Evolutionary conservation across 306 rosid genomes (phyloP).

Genomic region (Pterocarpus macrocarpus): DNA sequence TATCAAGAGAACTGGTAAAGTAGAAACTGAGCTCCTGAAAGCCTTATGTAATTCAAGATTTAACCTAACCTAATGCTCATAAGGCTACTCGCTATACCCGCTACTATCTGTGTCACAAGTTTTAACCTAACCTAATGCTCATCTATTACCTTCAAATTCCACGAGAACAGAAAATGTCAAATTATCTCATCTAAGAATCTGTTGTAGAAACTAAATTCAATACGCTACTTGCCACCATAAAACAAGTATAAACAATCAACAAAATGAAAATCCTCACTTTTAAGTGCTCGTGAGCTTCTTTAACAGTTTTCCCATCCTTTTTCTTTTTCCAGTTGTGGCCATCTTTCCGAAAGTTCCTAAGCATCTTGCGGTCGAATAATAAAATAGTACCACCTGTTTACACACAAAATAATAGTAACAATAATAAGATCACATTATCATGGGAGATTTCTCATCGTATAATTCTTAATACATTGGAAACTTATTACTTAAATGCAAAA

Average conservation of each 20-base stretch:
- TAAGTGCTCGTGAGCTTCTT: slow-evolving; percentile 99
- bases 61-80: slow-evolving; percentile 10
- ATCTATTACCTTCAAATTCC: slow-evolving; percentile 27
- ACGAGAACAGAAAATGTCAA: slow-evolving; percentile 36
- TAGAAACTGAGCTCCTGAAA: slow-evolving; percentile 33
- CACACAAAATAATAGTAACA: slow-evolving; percentile 34
- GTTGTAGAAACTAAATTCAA: slow-evolving; percentile 29
- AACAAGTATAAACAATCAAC: slow-evolving; percentile 20
- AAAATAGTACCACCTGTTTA: slow-evolving; percentile 84
- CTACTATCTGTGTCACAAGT: neutral
- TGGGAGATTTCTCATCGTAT: slow-evolving; percentile 34
- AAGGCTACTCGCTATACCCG: slow-evolving; percentile 4
- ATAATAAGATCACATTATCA: slow-evolving; percentile 35
- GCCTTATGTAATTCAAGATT: slow-evolving; percentile 24
- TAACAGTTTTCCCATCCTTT: slow-evolving; percentile 95
- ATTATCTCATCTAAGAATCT: slow-evolving; percentile 3
- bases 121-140: neutral
- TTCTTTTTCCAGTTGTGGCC: slow-evolving; percentile 99
- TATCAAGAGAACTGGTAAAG: neutral
- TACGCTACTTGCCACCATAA: neutral
- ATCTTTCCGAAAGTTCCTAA: slow-evolving; percentile 92
- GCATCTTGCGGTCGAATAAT: slow-evolving; percentile 92
- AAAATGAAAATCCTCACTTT: slow-evolving; percentile 73
- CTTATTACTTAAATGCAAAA: slow-evolving; percentile 9
- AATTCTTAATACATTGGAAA: slow-evolving; percentile 36